Evolutionary conservation across 768 basidiomycete species (phyloP).

Genomic region (Suillus plorans): DNA sequence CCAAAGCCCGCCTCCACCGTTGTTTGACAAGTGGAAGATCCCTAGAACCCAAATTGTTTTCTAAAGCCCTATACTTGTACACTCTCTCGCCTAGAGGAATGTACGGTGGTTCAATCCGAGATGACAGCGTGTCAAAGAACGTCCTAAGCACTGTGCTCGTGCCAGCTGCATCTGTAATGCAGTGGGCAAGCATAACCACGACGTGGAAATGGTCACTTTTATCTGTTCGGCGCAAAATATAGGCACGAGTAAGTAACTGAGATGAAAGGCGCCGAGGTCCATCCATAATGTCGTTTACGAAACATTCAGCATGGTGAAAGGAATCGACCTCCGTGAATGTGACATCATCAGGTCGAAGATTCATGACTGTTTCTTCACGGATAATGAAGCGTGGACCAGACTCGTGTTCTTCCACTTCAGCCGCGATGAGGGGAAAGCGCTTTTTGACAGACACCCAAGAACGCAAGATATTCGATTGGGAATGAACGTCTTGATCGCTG

Average conservation of each 20-base stretch:
- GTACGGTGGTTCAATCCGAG: constrained; percentile 9
- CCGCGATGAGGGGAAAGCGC: constrained; percentile 49
- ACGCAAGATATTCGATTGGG: constrained; percentile 32
- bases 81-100: constrained; percentile 36
- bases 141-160: constrained; percentile 41
- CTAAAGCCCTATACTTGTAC: constrained; percentile 39
- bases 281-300: constrained; percentile 33
- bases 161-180: constrained; percentile 50
- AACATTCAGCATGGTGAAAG: constrained; percentile 33
- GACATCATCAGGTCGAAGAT: constrained; percentile 36
- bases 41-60: constrained; percentile 34
- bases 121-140: constrained; percentile 42
- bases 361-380: constrained; percentile 33
- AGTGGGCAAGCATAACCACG: constrained; percentile 46
- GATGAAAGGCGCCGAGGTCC: constrained; percentile 38
- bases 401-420: constrained; percentile 35
- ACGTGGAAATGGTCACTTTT: constrained; percentile 37
- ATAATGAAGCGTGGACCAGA: constrained; percentile 39
- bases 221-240: constrained; percentile 42
- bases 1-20: constrained; percentile 49
- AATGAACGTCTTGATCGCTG: constrained; percentile 18
- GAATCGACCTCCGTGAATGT: constrained; percentile 34
- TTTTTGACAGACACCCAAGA: constrained; percentile 50
- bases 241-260: constrained; percentile 41
- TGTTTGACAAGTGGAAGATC: constrained; percentile 32